Percentiles rank a stretch among this genome's conserved stretches.
These are phyloP conservation scores for Obelidium mucronatum DNA, from an alignment of 192 early-diverging fungal species.

Conservation along the genomic window DNA sequence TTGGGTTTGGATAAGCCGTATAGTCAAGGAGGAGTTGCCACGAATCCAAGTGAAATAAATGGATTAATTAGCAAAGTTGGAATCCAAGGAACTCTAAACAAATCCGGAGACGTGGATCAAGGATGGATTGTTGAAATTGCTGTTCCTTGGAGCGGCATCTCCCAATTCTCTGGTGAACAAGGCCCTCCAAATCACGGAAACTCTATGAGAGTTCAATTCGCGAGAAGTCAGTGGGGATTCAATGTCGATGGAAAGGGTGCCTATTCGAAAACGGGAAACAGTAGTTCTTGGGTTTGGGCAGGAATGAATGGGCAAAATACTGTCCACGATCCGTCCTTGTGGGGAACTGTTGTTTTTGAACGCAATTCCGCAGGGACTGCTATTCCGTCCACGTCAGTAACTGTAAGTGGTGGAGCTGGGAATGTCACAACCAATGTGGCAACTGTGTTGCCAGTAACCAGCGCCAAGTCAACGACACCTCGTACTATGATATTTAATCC, in stretches of 20 bases:
- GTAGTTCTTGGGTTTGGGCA: neutral
- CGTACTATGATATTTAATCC: neutral
- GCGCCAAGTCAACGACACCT: neutral
- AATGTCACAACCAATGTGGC: neutral
- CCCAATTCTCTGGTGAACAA: neutral
- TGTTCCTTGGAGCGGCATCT: constrained; percentile 7
- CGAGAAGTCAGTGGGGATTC: neutral
- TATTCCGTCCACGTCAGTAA: neutral
- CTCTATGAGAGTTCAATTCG: neutral
- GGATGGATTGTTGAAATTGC: constrained; percentile 23
- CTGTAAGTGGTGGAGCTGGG: neutral
- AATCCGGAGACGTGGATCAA: constrained; percentile 11
- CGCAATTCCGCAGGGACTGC: neutral
- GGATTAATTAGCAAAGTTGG: neutral
- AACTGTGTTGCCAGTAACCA: neutral
- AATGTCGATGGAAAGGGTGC: neutral
- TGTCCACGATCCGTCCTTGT: neutral
- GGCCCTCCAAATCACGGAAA: neutral
- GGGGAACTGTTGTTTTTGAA: neutral
- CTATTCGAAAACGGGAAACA: neutral
- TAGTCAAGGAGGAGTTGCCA: constrained; percentile 1
- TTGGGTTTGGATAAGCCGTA: constrained; percentile 27
- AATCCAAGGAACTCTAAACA: constrained; percentile 24
- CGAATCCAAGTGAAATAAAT: constrained; percentile 5
- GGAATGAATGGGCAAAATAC: neutral